Evolutionary conservation across 257 asterid genomes (phyloP), one percentile per base, ranked within the genome.

Genomic region (Scutellaria barbata): DNA sequence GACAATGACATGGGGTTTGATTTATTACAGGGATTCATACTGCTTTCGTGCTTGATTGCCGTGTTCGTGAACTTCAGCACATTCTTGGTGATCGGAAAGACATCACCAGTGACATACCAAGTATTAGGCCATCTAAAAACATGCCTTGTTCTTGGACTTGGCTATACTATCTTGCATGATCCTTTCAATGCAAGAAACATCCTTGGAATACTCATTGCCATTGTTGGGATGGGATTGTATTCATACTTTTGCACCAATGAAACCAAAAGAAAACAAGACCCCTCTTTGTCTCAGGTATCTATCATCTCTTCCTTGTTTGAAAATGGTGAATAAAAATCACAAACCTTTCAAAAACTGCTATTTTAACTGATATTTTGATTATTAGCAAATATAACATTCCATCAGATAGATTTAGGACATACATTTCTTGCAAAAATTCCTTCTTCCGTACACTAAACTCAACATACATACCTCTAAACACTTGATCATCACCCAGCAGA

Each of bases 31-130:
- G 92, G 96, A 88, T 75, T 92, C 83, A 90, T 92, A 71, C 0
- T 90, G 7, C 76, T 92, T 2, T 92, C 96, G 7, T 92, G 96
- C 80, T 75, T 90, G 88, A 92, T 92, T 39, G 96, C 96, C 0
- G 98, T 92, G 14, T 82, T 92, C 50, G 96, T 92, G 80, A 92
- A 92, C 85, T 92, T 92, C 75, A 92, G 98, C 83, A 92, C 98
- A 17, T 92, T 92, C 81, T 80, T 92, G 69, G 98, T 92, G 67
- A 92, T 92, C 6, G 98, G 98, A 0, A 92, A 92, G 81, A 92
- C 98, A 16, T 92, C 98, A 18, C 98, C 96, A 0, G 98, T 92
- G 0, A 92, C 98, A 1, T 92, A 92, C 72, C 98, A 92, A 71
- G 98, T 92, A 5, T 69, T 92, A 2, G 98, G 98, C 10, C 98